Percentiles rank a stretch among this genome's conserved stretches.
Conservation (phyloP, 805 yeast genomes). For the Nakazawaea ernobii region DNA sequence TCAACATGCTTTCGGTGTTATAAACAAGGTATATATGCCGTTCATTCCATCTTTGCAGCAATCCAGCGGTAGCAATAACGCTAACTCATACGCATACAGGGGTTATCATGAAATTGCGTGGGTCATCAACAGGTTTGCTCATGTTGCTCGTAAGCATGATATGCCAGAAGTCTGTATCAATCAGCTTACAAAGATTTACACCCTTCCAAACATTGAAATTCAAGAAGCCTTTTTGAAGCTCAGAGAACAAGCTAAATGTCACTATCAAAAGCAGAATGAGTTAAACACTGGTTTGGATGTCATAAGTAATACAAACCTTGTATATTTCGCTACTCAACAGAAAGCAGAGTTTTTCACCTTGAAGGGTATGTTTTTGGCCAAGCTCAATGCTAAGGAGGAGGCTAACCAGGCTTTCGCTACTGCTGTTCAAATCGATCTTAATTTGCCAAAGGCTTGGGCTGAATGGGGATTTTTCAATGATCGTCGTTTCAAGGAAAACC, state of each 20-base stretch:
- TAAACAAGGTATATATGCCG: conserved; percentile 91
- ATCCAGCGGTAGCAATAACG: conserved; percentile 46
- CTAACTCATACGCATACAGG: conserved; percentile 90
- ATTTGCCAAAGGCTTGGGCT: conserved; percentile 98
- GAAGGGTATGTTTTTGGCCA: conserved; percentile 96
- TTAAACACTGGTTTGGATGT: conserved; percentile 94
- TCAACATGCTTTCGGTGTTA: conserved; percentile 95
- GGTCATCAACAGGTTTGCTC: conserved; percentile 97
- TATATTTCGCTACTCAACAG: conserved; percentile 94
- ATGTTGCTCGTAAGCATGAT: conserved; percentile 93
- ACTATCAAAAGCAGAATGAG: conserved; percentile 87
- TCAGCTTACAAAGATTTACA: conserved; percentile 89
- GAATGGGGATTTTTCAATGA: conserved; percentile 99
- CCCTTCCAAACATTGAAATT: conserved; percentile 94
- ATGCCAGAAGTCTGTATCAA: conserved; percentile 96
- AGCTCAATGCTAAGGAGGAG: conserved; percentile 83
- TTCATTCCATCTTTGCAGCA: conserved; percentile 82
- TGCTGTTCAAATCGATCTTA: conserved; percentile 92
- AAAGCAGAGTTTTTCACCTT: conserved; percentile 97
- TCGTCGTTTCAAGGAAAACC: conserved; percentile 76
- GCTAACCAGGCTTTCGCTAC: conserved; percentile 98
- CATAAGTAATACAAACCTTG: conserved; percentile 91
- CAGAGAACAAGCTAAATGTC: conserved; percentile 97
- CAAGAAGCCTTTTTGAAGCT: conserved; percentile 95
- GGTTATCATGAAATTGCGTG: conserved; percentile 99